Base-by-base conservation (phyloP, 768 basidiomycete genomes). In the Fomitopsis pulvina region DNA sequence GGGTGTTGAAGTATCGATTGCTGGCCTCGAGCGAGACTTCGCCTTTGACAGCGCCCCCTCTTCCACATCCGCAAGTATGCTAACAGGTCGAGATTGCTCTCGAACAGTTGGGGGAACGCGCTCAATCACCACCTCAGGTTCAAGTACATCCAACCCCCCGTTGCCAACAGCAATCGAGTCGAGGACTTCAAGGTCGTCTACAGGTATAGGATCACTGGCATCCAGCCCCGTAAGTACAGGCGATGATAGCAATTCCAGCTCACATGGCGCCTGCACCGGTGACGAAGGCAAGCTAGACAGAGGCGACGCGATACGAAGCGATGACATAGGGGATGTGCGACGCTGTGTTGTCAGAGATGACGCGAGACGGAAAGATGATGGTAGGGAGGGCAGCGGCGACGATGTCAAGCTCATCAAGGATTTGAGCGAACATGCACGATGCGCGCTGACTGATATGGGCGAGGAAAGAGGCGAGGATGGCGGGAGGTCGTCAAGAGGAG, bases 301-400 rank as follows among this genome's bases (percentile, higher is more conserved):
- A 6, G 34, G 34, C 34, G 34, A 37, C 34, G 14, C 34, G 14
- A 37, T 12, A 16, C 34, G 34, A 5, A 18, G 34, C 5, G 34
- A 37, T 14, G 34, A 37, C 34, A 37, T 7, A 37, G 34, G 34
- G 6, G 34, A 37, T n/a, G n/a, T n/a, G n/a, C n/a, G n/a, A n/a
- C n/a, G n/a, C n/a, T n/a, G n/a, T n/a, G n/a, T n/a, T n/a, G n/a
- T n/a, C n/a, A n/a, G n/a, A n/a, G n/a, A n/a, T n/a, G n/a, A n/a
- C n/a, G n/a, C n/a, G n/a, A 44, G 10, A 28, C 44, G 9, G 45
- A 21, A 39, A 14, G 57, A 55, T 9, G 52, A 53, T 42, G 52
- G 52, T 0, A 52, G 52, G 8, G 57, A 51, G 4, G 57, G 56
- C 8, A 55, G 54, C 12, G 54, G 54, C 1, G 57, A 58, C 1